Evolutionary conservation across 148 eudicot species (phyloP).

Genomic region (Arctostaphylos glauca): DNA sequence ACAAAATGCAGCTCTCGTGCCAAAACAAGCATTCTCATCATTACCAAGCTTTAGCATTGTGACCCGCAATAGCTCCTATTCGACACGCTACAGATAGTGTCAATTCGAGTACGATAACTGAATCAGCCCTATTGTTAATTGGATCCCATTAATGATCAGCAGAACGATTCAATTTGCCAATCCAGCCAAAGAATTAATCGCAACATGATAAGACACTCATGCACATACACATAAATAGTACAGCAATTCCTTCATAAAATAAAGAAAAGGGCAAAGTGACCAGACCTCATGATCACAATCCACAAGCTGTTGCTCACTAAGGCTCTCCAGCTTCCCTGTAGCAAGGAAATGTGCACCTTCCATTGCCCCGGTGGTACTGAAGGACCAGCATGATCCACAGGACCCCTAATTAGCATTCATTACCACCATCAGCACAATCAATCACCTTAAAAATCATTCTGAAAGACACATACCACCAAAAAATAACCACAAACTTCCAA

Average conservation of each 20-base stretch:
- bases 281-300: conserved; percentile 97
- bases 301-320: conserved; percentile 93
- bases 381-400: conserved; percentile 97
- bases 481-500: background rate
- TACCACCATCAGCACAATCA: background rate
- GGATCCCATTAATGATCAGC: background rate
- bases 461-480: background rate
- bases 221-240: background rate
- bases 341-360: conserved; percentile 89
- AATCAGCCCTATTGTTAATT: background rate
- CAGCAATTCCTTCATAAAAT: background rate
- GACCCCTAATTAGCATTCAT: conserved; percentile 51
- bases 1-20: background rate
- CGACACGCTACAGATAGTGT: background rate
- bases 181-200: background rate
- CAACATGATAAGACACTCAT: background rate
- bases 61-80: background rate
- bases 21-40: background rate
- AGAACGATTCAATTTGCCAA: background rate
- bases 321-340: conserved; percentile 82
- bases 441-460: background rate
- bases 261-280: background rate
- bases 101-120: background rate
- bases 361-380: conserved; percentile 91
- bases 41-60: background rate